Conservation (phyloP, 2,329 filamentous ascomycete species). For the Arachnomyces sp. region DNA sequence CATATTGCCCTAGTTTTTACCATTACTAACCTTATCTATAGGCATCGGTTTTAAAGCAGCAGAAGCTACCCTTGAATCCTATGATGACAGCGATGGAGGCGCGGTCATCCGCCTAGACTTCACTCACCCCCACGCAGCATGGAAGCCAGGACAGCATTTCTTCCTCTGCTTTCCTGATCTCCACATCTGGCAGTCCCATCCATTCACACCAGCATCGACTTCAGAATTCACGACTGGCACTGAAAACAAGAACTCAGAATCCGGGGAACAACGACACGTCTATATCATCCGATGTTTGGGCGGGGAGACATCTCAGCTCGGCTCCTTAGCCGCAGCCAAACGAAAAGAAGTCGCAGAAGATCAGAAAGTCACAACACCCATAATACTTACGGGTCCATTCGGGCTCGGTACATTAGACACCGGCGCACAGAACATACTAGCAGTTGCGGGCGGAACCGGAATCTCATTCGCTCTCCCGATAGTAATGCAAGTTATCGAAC, state of each 20-base stretch:
- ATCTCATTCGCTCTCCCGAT: conserved; percentile 51
- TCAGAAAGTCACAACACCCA: conserved; percentile 37
- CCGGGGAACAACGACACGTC: conserved; percentile 21
- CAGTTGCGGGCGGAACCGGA: conserved; percentile 52
- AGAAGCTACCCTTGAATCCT: conserved; percentile 45
- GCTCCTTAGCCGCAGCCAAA: conserved; percentile 31
- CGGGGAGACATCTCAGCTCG: conserved; percentile 54
- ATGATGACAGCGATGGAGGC: conserved; percentile 50
- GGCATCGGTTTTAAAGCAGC: conserved; percentile 50
- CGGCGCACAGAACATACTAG: conserved; percentile 44
- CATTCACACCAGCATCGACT: conserved; percentile 57
- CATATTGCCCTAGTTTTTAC: not conserved
- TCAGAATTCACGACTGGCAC: conserved; percentile 43
- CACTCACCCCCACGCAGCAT: conserved; percentile 52
- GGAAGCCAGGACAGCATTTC: conserved; percentile 64
- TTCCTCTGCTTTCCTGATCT: conserved; percentile 61
- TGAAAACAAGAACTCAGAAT: conserved; percentile 37
- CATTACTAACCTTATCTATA: conserved; percentile 12
- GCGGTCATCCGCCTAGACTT: conserved; percentile 62
- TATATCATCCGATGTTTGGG: conserved; percentile 30
- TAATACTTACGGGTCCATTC: conserved; percentile 59
- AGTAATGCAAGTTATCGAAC: conserved; percentile 32
- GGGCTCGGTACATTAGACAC: conserved; percentile 45
- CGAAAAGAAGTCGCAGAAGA: conserved; percentile 9
- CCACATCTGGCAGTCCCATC: conserved; percentile 65